Base-by-base conservation (phyloP, 208 protist species). In the Borovskyia barvae region DNA sequence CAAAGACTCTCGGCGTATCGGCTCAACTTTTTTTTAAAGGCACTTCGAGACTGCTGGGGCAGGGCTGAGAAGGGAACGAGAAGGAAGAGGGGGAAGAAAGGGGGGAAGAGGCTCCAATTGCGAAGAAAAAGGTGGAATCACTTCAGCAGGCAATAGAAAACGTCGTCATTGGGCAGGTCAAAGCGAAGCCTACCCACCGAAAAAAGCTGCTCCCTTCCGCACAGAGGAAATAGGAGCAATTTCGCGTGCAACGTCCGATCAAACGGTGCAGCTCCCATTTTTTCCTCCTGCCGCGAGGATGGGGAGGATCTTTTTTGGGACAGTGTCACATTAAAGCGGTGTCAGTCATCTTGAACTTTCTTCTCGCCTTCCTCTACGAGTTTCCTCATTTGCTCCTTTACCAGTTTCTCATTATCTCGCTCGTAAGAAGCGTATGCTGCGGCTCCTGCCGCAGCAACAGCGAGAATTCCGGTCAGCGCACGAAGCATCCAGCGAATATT, bases 401-500 rank as follows among this genome's bases (percentile, higher is more conserved):
- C 72, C 19, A 79, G 72, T 24, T 45, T 39, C 41, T 79, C 66
- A 46, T 71, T 75, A n/a, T 52, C 64, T 45, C 50, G 56, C 6
- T 60, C 54, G 42, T 79, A 79, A 5, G 52, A 50, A 8, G 29
- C 40, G 60, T 75, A 79, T 14, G 70, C 48, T 0, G 28, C 50
- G n/a, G 53, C 48, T 2, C 67, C 68, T 42, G 63, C 57, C 0
- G 70, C 58, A 19, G 54, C 56, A 6, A 43, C 66, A 11, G 49
- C 66, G 33, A 33, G 57, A 11, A 71, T 22, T 43, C 60, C 72
- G 2, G 30, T 58, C 8, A 64, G 29, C 2, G 67, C 67, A 24
- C 58, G 57, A 39, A 49, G 39, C 64, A 71, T 71, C 0, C 24
- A 26, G 11, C 14, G n/a, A n/a, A n/a, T n/a, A n/a, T n/a, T n/a